Base-by-base conservation (phyloP, 2,329 filamentous ascomycete genomes). In the Fusarium sp. region DNA sequence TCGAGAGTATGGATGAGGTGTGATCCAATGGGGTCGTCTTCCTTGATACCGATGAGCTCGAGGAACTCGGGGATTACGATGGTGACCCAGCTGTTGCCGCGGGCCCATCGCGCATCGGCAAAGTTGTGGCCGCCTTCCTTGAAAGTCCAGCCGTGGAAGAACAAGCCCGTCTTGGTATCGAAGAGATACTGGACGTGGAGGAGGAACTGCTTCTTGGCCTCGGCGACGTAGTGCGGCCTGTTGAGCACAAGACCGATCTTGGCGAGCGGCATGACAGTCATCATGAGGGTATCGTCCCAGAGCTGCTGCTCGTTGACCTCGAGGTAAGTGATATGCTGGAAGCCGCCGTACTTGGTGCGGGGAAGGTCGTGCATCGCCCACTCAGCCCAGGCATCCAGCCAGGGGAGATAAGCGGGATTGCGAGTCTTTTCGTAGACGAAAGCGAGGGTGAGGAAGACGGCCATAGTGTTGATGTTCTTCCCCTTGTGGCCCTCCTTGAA, bases 261-360 rank as follows among this genome's bases (percentile, higher is more conserved):
- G 19, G 91, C 91, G 19, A 94, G 82, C 2, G 92, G 92, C 78
- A 94, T 81, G 7, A 93, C 92, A 1, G 91, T 94, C 92, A 95
- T 95, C 92, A 95, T 94, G 44, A 95, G 83, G 7, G 92, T 95
- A 76, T 95, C 92, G 70, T 94, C 92, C 92, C 92, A 95, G 22
- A 94, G 83, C 80, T 94, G 90, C 76, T 92, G 85, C 65, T 88
- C 83, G 77, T 95, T 93, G 67, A 86, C 84, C 4, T 87, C 85
- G 32, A 90, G 79, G 71, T 94, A 94, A 1, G 92, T 94, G 63
- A 90, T 87, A 78, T 92, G 91, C 77, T 93, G 91, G 82, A 93
- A 91, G 58, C 90, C 84, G 46, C 89, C 91, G 74, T 88, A 90
- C 49, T 85, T 87, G 1, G 92, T 94, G 40, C 91, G 84, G 14